These are phyloP conservation scores for Akanthomyces dipterigenus DNA, from an alignment of 2,329 filamentous ascomycete genomes.

Conservation along the genomic window DNA sequence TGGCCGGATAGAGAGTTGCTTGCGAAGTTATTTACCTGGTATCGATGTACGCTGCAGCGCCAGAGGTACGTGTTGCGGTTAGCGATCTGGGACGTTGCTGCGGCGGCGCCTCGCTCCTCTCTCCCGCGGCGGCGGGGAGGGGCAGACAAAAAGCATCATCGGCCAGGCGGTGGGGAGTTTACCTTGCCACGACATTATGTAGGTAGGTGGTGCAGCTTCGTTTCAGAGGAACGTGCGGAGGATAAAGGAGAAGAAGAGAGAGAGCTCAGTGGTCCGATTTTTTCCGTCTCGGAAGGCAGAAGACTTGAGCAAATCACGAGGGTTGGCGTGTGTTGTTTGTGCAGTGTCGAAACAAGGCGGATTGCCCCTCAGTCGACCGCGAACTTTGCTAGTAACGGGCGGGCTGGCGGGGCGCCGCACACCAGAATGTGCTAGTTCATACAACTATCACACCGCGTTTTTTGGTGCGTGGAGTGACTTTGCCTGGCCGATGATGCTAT, in stretches of 20 bases:
- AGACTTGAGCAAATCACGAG: constrained; percentile 2
- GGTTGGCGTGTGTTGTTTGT: constrained; percentile 10
- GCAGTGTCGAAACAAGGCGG: constrained; percentile 1
- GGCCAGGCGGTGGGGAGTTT: constrained; percentile 28
- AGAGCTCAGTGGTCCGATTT: background rate
- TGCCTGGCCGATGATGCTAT: background rate
- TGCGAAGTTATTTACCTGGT: constrained; percentile 34
- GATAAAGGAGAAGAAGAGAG: background rate
- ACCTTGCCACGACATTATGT: constrained; percentile 69
- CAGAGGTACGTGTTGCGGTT: constrained; percentile 14
- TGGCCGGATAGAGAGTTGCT: background rate
- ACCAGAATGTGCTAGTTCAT: background rate
- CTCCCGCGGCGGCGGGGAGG: constrained; percentile 1
- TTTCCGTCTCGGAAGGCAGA: constrained; percentile 4
- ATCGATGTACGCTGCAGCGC: constrained; percentile 42
- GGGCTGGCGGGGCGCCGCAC: background rate
- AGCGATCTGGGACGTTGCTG: constrained; percentile 14
- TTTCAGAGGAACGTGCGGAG: background rate
- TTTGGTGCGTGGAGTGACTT: constrained; percentile 5
- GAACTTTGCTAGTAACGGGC: constrained; percentile 2
- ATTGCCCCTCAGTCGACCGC: constrained; percentile 7
- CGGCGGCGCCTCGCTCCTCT: constrained; percentile 19
- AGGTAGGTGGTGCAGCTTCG: constrained; percentile 11
- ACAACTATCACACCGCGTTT: constrained; percentile 6
- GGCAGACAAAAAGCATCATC: constrained; percentile 12